phyloP scores from a whole-genome alignment of 805 yeast genomes.

The Ogataea pini region DNA sequence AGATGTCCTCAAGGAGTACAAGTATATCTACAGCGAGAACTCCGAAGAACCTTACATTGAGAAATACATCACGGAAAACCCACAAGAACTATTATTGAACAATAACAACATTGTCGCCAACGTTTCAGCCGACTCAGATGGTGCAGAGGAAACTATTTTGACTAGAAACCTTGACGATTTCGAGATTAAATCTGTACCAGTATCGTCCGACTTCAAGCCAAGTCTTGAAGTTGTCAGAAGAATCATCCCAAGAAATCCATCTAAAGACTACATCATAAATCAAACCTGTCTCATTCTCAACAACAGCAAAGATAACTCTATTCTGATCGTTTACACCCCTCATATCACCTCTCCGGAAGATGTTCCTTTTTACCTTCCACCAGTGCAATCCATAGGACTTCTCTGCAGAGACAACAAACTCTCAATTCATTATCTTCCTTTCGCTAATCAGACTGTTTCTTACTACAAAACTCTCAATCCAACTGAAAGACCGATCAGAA shows the following conservation, averaged over 20 bases:
- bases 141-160: slow-evolving; percentile 23
- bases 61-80: slow-evolving; percentile 30
- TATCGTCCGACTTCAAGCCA: slow-evolving; percentile 33
- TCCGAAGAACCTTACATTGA: slow-evolving; percentile 33
- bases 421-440: slow-evolving; percentile 78
- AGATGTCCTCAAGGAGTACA: slow-evolving; percentile 63
- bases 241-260: slow-evolving; percentile 89
- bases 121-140: not conserved
- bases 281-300: slow-evolving; percentile 73
- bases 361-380: slow-evolving; percentile 88
- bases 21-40: slow-evolving; percentile 37
- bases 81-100: slow-evolving; percentile 35
- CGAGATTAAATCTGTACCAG: slow-evolving; percentile 39
- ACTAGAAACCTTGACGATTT: slow-evolving; percentile 42
- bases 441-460: slow-evolving; percentile 35
- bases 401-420: slow-evolving; percentile 47
- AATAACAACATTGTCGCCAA: slow-evolving; percentile 1
- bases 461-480: slow-evolving; percentile 39
- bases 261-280: slow-evolving; percentile 76
- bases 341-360: slow-evolving; percentile 61
- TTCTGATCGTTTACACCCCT: slow-evolving; percentile 73
- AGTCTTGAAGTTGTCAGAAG: slow-evolving; percentile 68
- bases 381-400: slow-evolving; percentile 76
- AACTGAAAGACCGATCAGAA: slow-evolving; percentile 69
- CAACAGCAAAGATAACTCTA: slow-evolving; percentile 37